These are phyloP conservation scores for Aspergillus persii DNA, from an alignment of 2,329 filamentous ascomycete species.

Conservation along the genomic window DNA sequence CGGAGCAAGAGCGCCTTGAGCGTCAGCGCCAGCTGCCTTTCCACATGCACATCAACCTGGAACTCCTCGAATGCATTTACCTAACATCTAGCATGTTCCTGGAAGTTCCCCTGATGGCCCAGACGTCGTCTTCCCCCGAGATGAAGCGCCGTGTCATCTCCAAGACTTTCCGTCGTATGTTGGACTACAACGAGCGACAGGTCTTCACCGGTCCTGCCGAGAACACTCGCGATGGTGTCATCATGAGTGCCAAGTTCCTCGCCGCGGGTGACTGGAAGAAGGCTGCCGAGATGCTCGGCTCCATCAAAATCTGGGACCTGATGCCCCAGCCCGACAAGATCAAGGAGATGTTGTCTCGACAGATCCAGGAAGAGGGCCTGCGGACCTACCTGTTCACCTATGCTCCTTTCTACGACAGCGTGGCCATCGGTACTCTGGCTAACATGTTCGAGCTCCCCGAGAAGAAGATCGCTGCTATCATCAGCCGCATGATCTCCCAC, in stretches of 20 bases:
- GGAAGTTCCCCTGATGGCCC: slow-evolving; percentile 93
- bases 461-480: slow-evolving; percentile 87
- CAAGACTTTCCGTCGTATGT: slow-evolving; percentile 98
- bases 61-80: slow-evolving; percentile 97
- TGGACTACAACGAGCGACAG: slow-evolving; percentile 98
- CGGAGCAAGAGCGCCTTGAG: slow-evolving; percentile 95
- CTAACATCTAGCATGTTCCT: slow-evolving; percentile 98
- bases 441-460: slow-evolving; percentile 92
- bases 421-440: slow-evolving; percentile 79
- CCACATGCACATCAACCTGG: slow-evolving; percentile 99
- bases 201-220: slow-evolving; percentile 98
- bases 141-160: slow-evolving; percentile 97
- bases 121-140: slow-evolving; percentile 94
- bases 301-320: slow-evolving; percentile 99
- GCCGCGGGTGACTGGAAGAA: slow-evolving; percentile 99
- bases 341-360: slow-evolving; percentile 94
- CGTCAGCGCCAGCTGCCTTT: slow-evolving; percentile 96
- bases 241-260: slow-evolving; percentile 97
- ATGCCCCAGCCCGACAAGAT: slow-evolving; percentile 91
- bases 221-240: slow-evolving; percentile 98
- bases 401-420: slow-evolving; percentile 97
- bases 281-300: slow-evolving; percentile 87
- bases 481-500: slow-evolving; percentile 99
- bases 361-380: slow-evolving; percentile 98
- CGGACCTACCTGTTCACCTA: slow-evolving; percentile 99